phyloP scores from a whole-genome alignment of 345 rosid genomes.

The Trapa bicornis region DNA sequence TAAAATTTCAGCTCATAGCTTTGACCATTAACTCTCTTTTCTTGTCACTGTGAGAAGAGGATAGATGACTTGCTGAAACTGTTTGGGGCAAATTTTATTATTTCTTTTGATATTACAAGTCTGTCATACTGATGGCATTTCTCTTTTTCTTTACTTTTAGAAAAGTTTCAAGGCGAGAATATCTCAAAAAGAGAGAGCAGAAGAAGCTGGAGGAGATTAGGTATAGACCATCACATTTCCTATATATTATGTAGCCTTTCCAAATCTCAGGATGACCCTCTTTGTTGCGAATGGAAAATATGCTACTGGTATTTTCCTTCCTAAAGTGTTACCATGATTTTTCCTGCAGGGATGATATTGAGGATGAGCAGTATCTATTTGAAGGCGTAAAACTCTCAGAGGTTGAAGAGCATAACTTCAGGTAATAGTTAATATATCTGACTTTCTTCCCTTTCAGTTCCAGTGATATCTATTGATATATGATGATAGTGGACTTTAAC shows the following conservation, averaged over 20 bases:
- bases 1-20: not conserved
- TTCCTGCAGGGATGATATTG: slow-evolving; percentile 66
- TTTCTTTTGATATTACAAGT: not conserved
- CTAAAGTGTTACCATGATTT: not conserved
- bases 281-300: not conserved
- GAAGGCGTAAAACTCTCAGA: slow-evolving; percentile 63
- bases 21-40: not conserved
- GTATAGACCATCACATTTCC: slow-evolving; percentile 18
- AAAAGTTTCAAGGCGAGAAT: slow-evolving; percentile 81
- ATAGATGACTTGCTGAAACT: not conserved
- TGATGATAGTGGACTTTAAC: not conserved
- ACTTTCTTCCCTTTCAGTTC: not conserved
- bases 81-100: not conserved
- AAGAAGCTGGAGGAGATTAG: slow-evolving; percentile 91
- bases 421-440: slow-evolving; percentile 18
- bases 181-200: slow-evolving; percentile 90
- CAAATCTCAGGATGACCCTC: not conserved
- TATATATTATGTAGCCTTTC: not conserved
- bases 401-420: slow-evolving; percentile 47
- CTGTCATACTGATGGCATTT: not conserved
- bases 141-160: slow-evolving; percentile 21
- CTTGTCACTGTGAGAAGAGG: not conserved
- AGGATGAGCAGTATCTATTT: slow-evolving; percentile 80
- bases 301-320: not conserved
- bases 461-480: not conserved